Evolutionary conservation across 2,329 filamentous ascomycete genomes (phyloP), one percentile per base, ranked within the genome.

Genomic region (Bipolaris sorokiniana): DNA sequence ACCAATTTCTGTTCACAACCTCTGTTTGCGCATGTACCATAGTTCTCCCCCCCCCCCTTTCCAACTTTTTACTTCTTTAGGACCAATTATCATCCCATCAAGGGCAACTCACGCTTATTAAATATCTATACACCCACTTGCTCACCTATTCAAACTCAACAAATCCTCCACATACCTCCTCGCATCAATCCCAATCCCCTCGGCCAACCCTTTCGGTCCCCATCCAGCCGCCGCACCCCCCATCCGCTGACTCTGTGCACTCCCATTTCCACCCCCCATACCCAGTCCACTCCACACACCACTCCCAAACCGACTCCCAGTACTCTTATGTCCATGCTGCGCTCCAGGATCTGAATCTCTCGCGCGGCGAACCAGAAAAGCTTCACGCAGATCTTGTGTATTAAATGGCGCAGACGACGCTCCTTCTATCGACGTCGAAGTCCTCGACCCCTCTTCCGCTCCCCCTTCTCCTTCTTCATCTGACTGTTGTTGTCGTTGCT

Each of bases 161-260:
- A 93, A 72, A 1, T 86, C 87, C 73, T 92, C 90, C 3, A 92
- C 86, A 74, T 92, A 92, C 70, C 84, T 84, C 73, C 87, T 83
- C 28, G 90, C 91, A 79, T 93, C 90, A 33, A 92, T 83, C 0
- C 90, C 90, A 61, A 93, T 91, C 0, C 90, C 90, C 68, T 90
- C 87, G 0, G 85, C 86, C 62, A 92, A 74, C 53, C 83, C 83
- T 18, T 82, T 83, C 1, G 87, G 84, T 3, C 85, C 85, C 84
- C 42, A 82, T 67, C 81, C 84, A 79, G 54, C 81, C 68, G 45
- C 76, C 40, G 58, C 78, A 69, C 59, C 78, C 56, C 66, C 81
- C 64, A 70, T 74, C 40, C 61, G 68, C 64, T 68, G 62, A 44
- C 58, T 71, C 61, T 68, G 65, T 1, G 48, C 44, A 18, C 37